Evolutionary conservation across 1,284 basidiomycete genomes (phyloP).

Genomic region (Amylostereum areolatum): DNA sequence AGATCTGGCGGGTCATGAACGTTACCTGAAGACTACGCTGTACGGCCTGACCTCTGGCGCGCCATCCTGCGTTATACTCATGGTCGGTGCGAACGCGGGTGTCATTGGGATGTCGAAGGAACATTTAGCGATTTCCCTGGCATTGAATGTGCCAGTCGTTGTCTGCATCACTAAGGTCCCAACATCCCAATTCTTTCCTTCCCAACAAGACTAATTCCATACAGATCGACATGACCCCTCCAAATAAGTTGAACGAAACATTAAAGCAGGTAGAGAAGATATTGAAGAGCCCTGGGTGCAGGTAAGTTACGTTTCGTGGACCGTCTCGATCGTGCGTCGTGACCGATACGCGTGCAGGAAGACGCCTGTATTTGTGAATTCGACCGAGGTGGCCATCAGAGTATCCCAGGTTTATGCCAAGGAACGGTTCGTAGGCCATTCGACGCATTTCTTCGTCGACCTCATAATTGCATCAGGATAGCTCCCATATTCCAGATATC

Average conservation of each 20-base stretch:
- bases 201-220: neutral
- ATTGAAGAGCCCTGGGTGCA: slow-evolving; percentile 88
- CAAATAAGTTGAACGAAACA: slow-evolving; percentile 86
- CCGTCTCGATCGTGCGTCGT: no score
- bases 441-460: neutral
- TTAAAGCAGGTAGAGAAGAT: slow-evolving; percentile 92
- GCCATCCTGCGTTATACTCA: slow-evolving; percentile 93
- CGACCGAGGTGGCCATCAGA: slow-evolving; percentile 73
- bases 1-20: slow-evolving; percentile 90
- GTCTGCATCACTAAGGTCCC: slow-evolving; percentile 91
- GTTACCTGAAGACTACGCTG: slow-evolving; percentile 89
- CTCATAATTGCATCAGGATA: slow-evolving; percentile 40
- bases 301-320: slow-evolving; percentile 35
- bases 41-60: slow-evolving; percentile 93
- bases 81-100: slow-evolving; percentile 94
- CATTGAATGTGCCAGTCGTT: slow-evolving; percentile 89
- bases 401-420: slow-evolving; percentile 67
- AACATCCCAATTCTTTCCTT: neutral
- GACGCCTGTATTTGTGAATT: slow-evolving; percentile 72
- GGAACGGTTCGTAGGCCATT: slow-evolving; percentile 43
- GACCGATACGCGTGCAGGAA: slow-evolving; percentile 39
- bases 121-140: slow-evolving; percentile 91
- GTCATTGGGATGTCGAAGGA: slow-evolving; percentile 98
- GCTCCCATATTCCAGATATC: slow-evolving; percentile 94
- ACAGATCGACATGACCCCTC: slow-evolving; percentile 96